Evolutionary conservation across 2,329 filamentous ascomycete genomes (phyloP), one percentile per base, ranked within the genome.

Genomic region (Knufia petricola): DNA sequence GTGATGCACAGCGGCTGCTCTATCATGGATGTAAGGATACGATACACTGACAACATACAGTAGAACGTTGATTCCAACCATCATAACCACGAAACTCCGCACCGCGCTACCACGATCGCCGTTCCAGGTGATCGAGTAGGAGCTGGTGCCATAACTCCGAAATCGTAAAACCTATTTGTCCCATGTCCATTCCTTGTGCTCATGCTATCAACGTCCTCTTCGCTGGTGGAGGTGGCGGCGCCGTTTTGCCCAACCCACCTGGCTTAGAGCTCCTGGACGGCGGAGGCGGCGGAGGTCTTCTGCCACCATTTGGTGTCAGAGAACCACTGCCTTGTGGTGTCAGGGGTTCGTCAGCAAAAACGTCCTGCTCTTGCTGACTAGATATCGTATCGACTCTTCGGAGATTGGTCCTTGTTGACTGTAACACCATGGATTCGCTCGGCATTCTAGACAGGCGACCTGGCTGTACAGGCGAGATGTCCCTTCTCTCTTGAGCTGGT

Each of bases 221-320:
- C 66, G 79, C 74, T 19, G 81, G 80, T 9, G 77, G 78, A 19
- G 78, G 80, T 31, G 78, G 78, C 51, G 80, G 78, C 19, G 77
- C 75, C 10, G 79, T 78, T 64, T 47, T 47, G 3, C 44, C 44
- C 13, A 47, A 3, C 6, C 44, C 26, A 12, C 26, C 44, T 19
- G 44, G 44, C 20, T 84, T 84, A 71, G 82, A 84, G 30, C 76
- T 67, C 59, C 79, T 68, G 19, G 74, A 75, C 20, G 80, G 81
- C 23, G 81, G 80, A 17, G 81, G 80, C 40, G 78, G 76, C 38
- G 48, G 54, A 20, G 72, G 73, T 63, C 75, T 75, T 48, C 59
- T 64, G 40, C 64, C 60, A 21, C 61, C 56, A 46, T 58, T 54
- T 17, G 55, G 56, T 43, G 56, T 70, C 52, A 75, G 67, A 39